Base-by-base conservation (phyloP, 2,329 filamentous ascomycete species). In the Diaporthe velutina region DNA sequence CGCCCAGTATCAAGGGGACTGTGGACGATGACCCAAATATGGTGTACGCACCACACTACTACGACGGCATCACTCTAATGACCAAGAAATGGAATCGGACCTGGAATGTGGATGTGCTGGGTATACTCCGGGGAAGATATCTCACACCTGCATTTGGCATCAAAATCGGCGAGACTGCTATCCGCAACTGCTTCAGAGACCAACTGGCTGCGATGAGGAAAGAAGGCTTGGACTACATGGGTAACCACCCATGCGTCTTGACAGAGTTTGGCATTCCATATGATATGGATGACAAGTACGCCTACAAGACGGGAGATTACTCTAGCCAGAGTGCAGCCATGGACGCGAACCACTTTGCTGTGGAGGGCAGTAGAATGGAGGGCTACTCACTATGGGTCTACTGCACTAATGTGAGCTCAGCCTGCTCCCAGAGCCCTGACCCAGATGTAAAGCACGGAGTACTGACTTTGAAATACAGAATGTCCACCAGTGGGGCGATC, bases 31-130 rank as follows among this genome's bases (percentile, higher is more conserved):
- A 99, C 78, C 92, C 92, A 4, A 94, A 93, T 76, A 93, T 98
- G 90, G 94, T 96, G 3, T 98, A 98, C 82, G 93, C 97, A 13
- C 95, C 96, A 2, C 97, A 99, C 84, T 99, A 95, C 82, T 99
- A 99, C 83, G 97, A 99, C 79, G 97, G 97, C 15, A 93, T 99
- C 73, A 99, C 97, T 0, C 88, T 99, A 5, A 94, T 99, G 90
- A 98, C 95, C 17, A 99, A 99, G 85, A 98, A 98, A 83, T 99
- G 97, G 97, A 99, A 98, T 81, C 93, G 96, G 52, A 92, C 93
- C 22, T 99, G 97, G 94, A 99, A 99, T 79, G 94, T 99, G 10
- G 97, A 99, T 82, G 95, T 99, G 6, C 92, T 99, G 68, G 97
- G 97, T 3, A 91, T 99, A 19, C 87, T 99, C 57, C 93, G 97